Evolutionary conservation across 1,284 basidiomycete species (phyloP), one percentile per base, ranked within the genome.

Genomic region (Macrocystidia cucumis): DNA sequence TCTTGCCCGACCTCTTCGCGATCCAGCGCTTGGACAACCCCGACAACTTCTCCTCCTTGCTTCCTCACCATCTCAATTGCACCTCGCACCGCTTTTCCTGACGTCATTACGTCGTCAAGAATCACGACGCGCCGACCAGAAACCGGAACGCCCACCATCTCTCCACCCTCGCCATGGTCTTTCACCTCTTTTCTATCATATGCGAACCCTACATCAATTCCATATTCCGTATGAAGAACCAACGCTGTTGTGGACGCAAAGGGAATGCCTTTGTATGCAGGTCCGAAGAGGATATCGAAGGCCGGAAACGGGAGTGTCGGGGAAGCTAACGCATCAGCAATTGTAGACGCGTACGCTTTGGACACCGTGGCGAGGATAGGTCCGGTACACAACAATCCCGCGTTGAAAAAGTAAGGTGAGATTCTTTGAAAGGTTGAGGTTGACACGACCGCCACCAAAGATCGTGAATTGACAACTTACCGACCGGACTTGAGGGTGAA

Each of bases 391-490:
- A 98, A 70, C 8, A 89, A 69, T 6, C 91, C 90, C 1, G 91
- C 90, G 56, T 98, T 97, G 74, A 97, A 93, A 59, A 98, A 98
- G 65, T 98, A 98, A 1, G 95, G 95, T 9, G 92, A 96, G 39
- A 74, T 63, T 24, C 89, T 91, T 55, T 14, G 12, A 19, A 16
- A 16, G 9, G 13, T 23, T 32, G 21, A 34, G 20, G 21, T 18
- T 9, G 28, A 34, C 32, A 36, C 40, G 17, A 26, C 38, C 37
- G 19, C 30, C 34, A 11, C 19, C 9, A 14, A 33, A 12, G 24
- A 24, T 35, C 12, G 18, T 35, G 29, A 9, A 33, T 40, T 16
- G 8, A 29, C 30, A 32, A 65, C 81, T 48, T 57, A 88, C 85
- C 95, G 80, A 45, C 95, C 95, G 22, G 90, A 93, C 71, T 98